Conservation (phyloP, 371 early-diverging fungal genomes). For the Apophysomyces ossiformis region DNA sequence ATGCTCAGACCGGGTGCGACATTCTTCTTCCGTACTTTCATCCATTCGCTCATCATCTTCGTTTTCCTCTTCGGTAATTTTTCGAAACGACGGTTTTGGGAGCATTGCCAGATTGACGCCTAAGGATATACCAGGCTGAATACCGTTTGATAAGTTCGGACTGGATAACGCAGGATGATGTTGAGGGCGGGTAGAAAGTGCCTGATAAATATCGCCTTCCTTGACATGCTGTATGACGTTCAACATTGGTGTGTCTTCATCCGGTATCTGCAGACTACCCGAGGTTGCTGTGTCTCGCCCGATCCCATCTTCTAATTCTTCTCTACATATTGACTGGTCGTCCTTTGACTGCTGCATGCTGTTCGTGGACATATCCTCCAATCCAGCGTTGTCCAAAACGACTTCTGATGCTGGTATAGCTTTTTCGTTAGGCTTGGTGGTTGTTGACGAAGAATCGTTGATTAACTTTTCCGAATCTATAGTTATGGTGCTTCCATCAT, state of each 20-base stretch:
- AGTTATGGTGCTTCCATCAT: too few species aligned
- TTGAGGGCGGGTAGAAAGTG: constrained; percentile 37
- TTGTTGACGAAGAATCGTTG: not conserved
- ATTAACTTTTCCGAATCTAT: not conserved
- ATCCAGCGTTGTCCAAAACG: not conserved
- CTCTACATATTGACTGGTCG: not conserved
- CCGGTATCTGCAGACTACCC: not conserved
- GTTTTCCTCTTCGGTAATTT: constrained; percentile 18
- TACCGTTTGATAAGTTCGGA: not conserved
- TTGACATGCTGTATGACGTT: constrained; percentile 21
- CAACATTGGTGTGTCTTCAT: not conserved
- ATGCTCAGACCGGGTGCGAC: constrained; percentile 10
- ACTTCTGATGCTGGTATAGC: not conserved
- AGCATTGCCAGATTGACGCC: constrained; percentile 29
- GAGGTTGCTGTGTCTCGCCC: not conserved
- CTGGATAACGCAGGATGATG: constrained; percentile 7
- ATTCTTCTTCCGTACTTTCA: constrained; percentile 5
- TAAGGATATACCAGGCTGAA: not conserved
- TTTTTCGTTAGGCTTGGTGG: not conserved
- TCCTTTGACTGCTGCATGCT: not conserved
- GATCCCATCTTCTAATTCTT: not conserved
- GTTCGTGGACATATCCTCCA: not conserved
- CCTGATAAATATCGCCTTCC: constrained; percentile 34
- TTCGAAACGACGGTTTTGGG: constrained; percentile 48
- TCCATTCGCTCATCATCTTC: constrained; percentile 10